Base-by-base conservation (phyloP, 164 flowering plant genomes). In the Chloranthus sessilifolius region DNA sequence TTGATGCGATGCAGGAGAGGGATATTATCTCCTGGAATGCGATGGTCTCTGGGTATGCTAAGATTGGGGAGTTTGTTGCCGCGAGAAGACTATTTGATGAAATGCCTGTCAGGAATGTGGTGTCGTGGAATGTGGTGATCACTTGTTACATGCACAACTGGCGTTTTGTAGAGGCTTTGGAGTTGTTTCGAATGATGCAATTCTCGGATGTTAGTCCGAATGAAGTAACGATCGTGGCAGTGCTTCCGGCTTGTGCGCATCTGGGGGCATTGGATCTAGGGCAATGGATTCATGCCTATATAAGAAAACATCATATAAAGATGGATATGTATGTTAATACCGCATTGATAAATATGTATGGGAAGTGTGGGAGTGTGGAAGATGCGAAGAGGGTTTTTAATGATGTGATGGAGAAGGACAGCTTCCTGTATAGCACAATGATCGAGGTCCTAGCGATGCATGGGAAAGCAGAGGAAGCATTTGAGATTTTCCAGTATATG, bases 181-280 rank as follows among this genome's bases (percentile, higher is more conserved):
- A 62, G 34, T 38, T 67, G 53, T 67, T 67, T 39, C 48, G 63
- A 37, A 26, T 46, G 48, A 67, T 67, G 71, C 67, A 49, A 23
- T 53, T n/a, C 7, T 58, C 60, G 19, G 63, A 62, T 27, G 46
- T 62, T 20, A 62, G 47, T 53, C 67, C 67, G 2, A 62, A 67
- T 50, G 60, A 62, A 49, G 64, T 67, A 14, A 62, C 67, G 7
- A 53, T 52, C 7, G 61, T 60, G 28, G 60, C 61, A 2, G 69
- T 60, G 24, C 64, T 65, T 56, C 61, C 69, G 2, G 69, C 61
- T 55, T 60, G 69, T 60, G 65, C 52, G 50, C 69, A 65, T 40
- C 27, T 60, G 37, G 69, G 69, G n/a, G 69, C 69, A n/a, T 34
- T 60, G 36, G 69, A 65, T 21, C 4, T 55, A 5, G 69, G 69